A percentile compares a stretch with the other conserved stretches of the same genome.
Evolutionary conservation across 192 early-diverging fungal genomes (phyloP).

Genomic region (Coemansia sp.): DNA sequence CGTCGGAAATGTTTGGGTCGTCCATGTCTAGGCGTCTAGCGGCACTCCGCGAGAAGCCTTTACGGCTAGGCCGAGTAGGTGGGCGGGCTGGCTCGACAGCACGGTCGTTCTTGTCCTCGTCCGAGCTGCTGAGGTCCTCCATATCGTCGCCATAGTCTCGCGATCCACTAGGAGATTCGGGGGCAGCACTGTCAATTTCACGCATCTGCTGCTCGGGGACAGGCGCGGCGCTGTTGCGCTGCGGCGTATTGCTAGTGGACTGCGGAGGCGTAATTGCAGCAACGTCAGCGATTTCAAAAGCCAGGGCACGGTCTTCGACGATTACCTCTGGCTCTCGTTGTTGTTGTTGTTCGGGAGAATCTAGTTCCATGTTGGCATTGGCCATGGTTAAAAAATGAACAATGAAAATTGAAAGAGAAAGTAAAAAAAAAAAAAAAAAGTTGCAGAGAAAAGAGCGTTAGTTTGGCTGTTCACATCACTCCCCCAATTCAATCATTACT

Average conservation of each 20-base stretch:
- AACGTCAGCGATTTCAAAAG: constrained; percentile 1
- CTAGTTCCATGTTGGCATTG: constrained; percentile 39
- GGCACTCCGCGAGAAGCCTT: neutral
- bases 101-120: constrained; percentile 8
- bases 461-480: too few species aligned
- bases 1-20: constrained; percentile 12
- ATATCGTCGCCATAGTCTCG: neutral
- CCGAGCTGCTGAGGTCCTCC: neutral
- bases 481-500: too few species aligned
- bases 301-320: neutral
- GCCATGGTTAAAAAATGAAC: constrained; percentile 10
- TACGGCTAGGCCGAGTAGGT: neutral
- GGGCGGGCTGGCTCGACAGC: neutral
- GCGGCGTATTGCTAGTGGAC: constrained; percentile 37
- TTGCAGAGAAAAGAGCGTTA: too few species aligned
- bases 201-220: constrained; percentile 9
- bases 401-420: too few species aligned
- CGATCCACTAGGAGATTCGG: constrained; percentile 32
- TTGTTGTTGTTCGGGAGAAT: constrained; percentile 27
- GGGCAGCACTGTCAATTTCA: constrained; percentile 40
- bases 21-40: constrained; percentile 2
- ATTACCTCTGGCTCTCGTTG: constrained; percentile 4
- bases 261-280: constrained; percentile 42
- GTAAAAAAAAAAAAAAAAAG: too few species aligned
- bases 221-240: constrained; percentile 12